Conservation (phyloP, 176 grass and related monocot species). For the Bromus sterilis region DNA sequence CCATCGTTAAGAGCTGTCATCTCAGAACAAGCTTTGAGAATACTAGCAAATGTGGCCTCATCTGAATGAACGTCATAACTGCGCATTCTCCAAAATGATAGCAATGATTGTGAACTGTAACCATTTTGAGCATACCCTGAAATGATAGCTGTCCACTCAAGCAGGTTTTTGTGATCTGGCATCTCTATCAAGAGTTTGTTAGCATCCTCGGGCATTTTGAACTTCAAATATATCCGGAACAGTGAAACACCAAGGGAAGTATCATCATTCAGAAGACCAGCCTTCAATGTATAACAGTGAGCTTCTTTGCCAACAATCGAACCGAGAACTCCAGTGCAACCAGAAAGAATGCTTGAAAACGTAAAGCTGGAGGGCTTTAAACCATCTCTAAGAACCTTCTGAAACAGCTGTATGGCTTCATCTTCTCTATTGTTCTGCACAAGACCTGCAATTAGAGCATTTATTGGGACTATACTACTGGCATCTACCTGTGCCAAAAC, state of each 20-base stretch:
- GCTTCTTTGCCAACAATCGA: slow-evolving; percentile 38
- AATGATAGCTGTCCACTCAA: slow-evolving; percentile 61
- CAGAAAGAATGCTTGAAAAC: slow-evolving; percentile 61
- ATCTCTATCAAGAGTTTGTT: slow-evolving; percentile 47
- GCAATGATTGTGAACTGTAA: slow-evolving; percentile 43
- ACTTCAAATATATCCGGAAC: slow-evolving; percentile 60
- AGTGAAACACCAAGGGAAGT: slow-evolving; percentile 38
- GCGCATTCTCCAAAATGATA: slow-evolving; percentile 56
- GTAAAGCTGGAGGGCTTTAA: slow-evolving; percentile 43
- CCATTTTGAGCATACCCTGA: slow-evolving; percentile 83
- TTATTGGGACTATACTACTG: slow-evolving; percentile 42
- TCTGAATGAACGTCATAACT: slow-evolving; percentile 29
- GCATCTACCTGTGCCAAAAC: slow-evolving; percentile 37
- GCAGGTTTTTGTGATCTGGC: slow-evolving; percentile 35
- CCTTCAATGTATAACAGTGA: slow-evolving; percentile 43
- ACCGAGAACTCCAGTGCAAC: slow-evolving; percentile 26
- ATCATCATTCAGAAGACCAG: slow-evolving; percentile 46
- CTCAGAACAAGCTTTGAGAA: slow-evolving; percentile 63
- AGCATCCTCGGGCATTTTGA: slow-evolving; percentile 41
- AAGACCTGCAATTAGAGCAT: slow-evolving; percentile 56
- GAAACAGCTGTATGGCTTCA: slow-evolving; percentile 44
- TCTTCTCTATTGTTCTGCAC: slow-evolving; percentile 42
- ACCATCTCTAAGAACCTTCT: slow-evolving; percentile 35
- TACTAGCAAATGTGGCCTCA: slow-evolving; percentile 57
- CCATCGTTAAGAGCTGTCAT: slow-evolving; percentile 33